Base-by-base conservation (phyloP, 2,329 filamentous ascomycete genomes). In the Pseudogymnoascus sp. region DNA sequence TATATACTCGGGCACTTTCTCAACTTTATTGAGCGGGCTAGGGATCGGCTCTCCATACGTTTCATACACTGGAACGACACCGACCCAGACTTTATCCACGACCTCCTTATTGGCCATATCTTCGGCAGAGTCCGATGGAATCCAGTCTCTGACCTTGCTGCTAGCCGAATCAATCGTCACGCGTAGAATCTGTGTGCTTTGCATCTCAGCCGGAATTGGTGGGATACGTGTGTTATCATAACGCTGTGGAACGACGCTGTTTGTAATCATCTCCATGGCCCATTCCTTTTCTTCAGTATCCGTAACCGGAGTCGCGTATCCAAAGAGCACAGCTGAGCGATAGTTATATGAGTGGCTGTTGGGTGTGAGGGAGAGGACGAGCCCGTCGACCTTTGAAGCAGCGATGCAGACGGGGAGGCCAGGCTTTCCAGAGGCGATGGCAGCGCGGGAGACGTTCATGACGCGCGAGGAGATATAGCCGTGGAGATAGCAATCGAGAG, bases 291-390 rank as follows among this genome's bases (percentile, higher is more conserved):
- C 91, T 2, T 81, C 83, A 0, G 76, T 74, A 65, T 88, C 84
- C 1, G 84, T 83, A 5, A 96, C 89, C 1, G 88, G 75, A 7
- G 76, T 79, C 0, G 88, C 91, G 72, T 86, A 83, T 1, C 91
- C 92, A 71, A 93, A 91, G 11, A 95, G 79, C 7, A 91, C 79
- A 12, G 67, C 68, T 40, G 87, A 91, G 66, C 90, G 89, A 77
- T 95, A 96, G 79, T 96, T 93, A 79, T 91, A 93, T 77, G 84
- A 90, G 78, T 96, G 90, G 65, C 83, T 84, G 77, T 90, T 89
- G 11, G 91, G 89, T 0, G 91, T 91, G 12, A 96, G 81, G 18
- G 89, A 83, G 34, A 96, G 83, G 7, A 96, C 86, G 62, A 95
- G 79, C 40, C 91, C 91, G 76, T 96, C 90, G 40, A 96, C 77